Base-by-base conservation (phyloP, 495 filamentous ascomycete genomes). In the Podospora australis region DNA sequence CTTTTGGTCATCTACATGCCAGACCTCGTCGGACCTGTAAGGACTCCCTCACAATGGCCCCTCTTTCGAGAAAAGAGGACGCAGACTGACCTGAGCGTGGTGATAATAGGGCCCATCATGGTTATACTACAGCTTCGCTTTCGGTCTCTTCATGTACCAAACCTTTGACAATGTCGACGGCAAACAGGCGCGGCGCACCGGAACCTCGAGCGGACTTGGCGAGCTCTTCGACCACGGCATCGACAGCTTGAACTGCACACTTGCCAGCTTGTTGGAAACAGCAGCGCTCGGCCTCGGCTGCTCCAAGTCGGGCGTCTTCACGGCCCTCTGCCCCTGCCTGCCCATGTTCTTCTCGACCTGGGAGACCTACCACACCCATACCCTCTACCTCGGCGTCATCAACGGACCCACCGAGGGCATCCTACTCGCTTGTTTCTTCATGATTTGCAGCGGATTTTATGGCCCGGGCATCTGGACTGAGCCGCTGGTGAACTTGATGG, bases 291-390 rank as follows among this genome's bases (percentile, higher is more conserved):
- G 89, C 21, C 74, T 92, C 26, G 92, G 92, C 30, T 77, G 86
- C 7, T 84, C 83, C 7, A 78, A 79, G 46, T 78, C 87, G 6
- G 92, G 92, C 54, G 84, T 90, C 38, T 94, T 92, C 63, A 98
- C 92, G 1, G 90, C 90, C 10, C 69, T 97, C 29, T 79, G 90
- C 44, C 94, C 92, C 2, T 94, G 88, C 54, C 70, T 98, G 7
- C 87, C 92, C 19, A 98, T 98, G 92, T 97, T 95, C 74, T 96
- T 97, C 71, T 96, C 90, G 4, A 98, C 92, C 6, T 98, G 92
- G 92, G 92, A 98, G 66, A 98, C 92, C 2, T 98, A 95, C 65
- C 92, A 98, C 67, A 96, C 92, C 1, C 92, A 98, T 66, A 97
- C 95, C 0, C 73, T 98, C 2, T 98, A 97, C 63, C 83, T 98